Evolutionary conservation across 441 rosid species (phyloP), one percentile per base, ranked within the genome.

Genomic region (Euphorbia corollata): DNA sequence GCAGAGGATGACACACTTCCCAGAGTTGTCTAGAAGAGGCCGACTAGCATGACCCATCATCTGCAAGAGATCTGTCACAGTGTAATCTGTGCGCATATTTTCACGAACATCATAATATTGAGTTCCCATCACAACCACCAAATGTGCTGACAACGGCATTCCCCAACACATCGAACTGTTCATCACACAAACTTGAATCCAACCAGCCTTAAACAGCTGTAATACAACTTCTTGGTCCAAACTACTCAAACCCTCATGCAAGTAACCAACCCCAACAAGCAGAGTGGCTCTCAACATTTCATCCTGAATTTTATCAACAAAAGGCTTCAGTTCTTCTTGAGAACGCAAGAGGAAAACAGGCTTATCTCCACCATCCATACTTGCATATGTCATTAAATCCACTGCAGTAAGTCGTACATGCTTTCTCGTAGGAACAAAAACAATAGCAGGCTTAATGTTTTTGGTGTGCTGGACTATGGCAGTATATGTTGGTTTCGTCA

Each of bases 11-110:
- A 91, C 91, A 74, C 92, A 91, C 82, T 89, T 91, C 9, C 91
- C 98, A 38, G 97, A 88, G 70, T 85, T 83, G 76, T 94, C 97
- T 10, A n/a, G 82, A 30, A 86, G 78, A 51, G 99, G 96, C 59
- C 99, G 86, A 78, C 96, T 86, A 18, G 98, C 99, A 62, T 80
- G 97, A 27, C 97, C 99, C 99, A 91, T 89, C 99, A 91, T 94
- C 90, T 94, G 96, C 68, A 94, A 77, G 67, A 89, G 85, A 83
- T 89, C 99, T 23, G 92, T 72, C 24, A 91, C 91, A 5, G 91
- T 87, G 73, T 89, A 85, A 75, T 91, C 96, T 0, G 90, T 82
- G 79, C 83, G 96, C 27, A 86, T 89, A 78, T 84, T 89, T 81
- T 89, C 95, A 66, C 89, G 83, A 69, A 96, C 94, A 74, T 89